Evolutionary conservation across 495 filamentous ascomycete genomes (phyloP).

Genomic region (Opeltia flavorubescens): DNA sequence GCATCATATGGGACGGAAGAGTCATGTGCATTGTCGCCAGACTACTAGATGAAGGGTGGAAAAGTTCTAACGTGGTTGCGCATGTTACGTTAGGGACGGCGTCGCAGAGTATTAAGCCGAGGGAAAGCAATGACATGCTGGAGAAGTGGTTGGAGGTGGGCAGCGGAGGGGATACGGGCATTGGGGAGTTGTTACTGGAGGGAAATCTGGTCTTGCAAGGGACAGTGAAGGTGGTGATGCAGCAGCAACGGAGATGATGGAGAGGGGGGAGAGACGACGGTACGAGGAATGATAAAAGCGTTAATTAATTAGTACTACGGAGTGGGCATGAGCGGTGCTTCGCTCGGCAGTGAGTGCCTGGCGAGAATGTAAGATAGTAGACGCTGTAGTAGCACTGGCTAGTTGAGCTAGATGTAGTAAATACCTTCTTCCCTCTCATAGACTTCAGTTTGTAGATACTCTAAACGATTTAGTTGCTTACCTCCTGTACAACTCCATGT

Average conservation of each 20-base stretch:
- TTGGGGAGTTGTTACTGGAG: constrained; percentile 30
- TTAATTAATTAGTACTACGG: too few relatives aligned
- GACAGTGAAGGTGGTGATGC: constrained; percentile 29
- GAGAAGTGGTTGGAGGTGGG: constrained; percentile 47
- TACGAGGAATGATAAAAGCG: too few relatives aligned
- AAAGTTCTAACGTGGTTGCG: constrained; percentile 62
- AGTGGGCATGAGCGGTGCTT: too few relatives aligned
- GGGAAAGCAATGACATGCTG: constrained; percentile 82
- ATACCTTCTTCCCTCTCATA: too few relatives aligned
- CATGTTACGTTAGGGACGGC: constrained; percentile 86
- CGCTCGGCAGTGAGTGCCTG: too few relatives aligned
- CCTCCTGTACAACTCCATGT: too few relatives aligned
- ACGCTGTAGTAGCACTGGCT: too few relatives aligned
- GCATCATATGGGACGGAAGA: constrained; percentile 63
- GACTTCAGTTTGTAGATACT: too few relatives aligned
- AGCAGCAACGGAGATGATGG: constrained; percentile 17
- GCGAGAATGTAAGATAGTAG: too few relatives aligned
- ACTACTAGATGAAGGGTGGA: constrained; percentile 44
- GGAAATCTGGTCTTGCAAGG: constrained; percentile 32
- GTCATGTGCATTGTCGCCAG: constrained; percentile 82
- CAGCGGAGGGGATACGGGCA: constrained; percentile 33
- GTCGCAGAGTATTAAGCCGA: constrained; percentile 60
- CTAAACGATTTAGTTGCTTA: too few relatives aligned
- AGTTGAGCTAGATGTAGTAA: too few relatives aligned
- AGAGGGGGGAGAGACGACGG: too few relatives aligned